phyloP scores from a whole-genome alignment of 495 filamentous ascomycete species.

The Xylaria nigripes region DNA sequence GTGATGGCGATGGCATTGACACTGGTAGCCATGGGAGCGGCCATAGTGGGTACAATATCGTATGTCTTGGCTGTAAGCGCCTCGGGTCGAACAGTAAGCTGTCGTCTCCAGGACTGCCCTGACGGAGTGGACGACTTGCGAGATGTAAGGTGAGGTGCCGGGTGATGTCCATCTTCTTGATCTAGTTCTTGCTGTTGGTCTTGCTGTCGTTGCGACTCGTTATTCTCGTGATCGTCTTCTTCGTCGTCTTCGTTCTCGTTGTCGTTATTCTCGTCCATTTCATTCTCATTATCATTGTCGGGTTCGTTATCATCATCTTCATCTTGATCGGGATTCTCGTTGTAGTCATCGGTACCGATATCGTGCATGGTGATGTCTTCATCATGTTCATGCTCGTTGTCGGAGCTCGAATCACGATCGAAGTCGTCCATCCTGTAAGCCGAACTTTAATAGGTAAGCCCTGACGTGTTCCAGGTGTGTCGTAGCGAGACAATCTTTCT shows the following conservation, averaged over 20 bases:
- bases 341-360: slow-evolving; percentile 43
- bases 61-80: slow-evolving; percentile 75
- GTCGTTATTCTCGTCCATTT: slow-evolving; percentile 52
- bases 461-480: neutral
- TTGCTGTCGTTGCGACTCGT: slow-evolving; percentile 13
- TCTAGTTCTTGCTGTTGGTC: slow-evolving; percentile 16
- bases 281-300: slow-evolving; percentile 47
- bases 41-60: slow-evolving; percentile 95
- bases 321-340: slow-evolving; percentile 33
- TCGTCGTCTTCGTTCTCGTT: slow-evolving; percentile 51
- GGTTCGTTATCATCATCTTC: slow-evolving; percentile 39
- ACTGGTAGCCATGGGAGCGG: slow-evolving; percentile 89
- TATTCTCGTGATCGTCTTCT: slow-evolving; percentile 32
- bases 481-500: neutral
- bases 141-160: slow-evolving; percentile 6
- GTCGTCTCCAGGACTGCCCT: slow-evolving; percentile 35
- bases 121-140: slow-evolving; percentile 44
- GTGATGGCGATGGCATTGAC: slow-evolving; percentile 90
- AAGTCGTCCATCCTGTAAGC: slow-evolving; percentile 21
- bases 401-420: slow-evolving; percentile 52
- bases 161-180: slow-evolving; percentile 8
- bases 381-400: slow-evolving; percentile 60
- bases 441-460: neutral
- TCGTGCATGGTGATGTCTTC: slow-evolving; percentile 53
- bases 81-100: slow-evolving; percentile 68